Base-by-base conservation (phyloP, 192 early-diverging fungal genomes). In the Haplosporangium gracile region DNA sequence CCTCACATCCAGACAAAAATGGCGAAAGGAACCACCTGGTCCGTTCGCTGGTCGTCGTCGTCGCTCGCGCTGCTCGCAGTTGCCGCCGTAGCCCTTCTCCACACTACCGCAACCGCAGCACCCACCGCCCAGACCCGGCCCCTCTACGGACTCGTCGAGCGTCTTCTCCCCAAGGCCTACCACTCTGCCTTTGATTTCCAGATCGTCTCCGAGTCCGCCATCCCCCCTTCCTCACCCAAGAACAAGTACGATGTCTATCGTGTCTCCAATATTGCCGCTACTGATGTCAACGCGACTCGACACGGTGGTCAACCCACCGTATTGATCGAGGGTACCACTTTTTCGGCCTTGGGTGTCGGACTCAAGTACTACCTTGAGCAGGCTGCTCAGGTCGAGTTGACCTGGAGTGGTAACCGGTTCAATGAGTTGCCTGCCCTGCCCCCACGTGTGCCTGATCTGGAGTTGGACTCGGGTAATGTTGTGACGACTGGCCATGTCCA, bases 211-310 rank as follows among this genome's bases (percentile, higher is more conserved):
- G 60, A 65, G 60, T 68, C 78, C 0, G 70, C 80, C 8, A 76
- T 85, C 26, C 18, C 83, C 4, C 32, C 70, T 0, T 63, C 83
- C 4, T 77, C 74, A 1, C 40, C 78, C 2, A 70, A 80, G 16
- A 85, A 85, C 78, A 85, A 80, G 60, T 80, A 80, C 63, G 83
- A 85, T 40, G 83, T 85, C 29, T 85, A 70, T 75, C 78, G 83
- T 24, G 83, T 85, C 65, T 85, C 83, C 10, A 85, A 85, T 75
- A 73, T 72, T 60, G 55, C 49, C 18, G 24, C 26, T 4, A 18
- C 34, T 15, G 53, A 32, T 3, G 53, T 29, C 43, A 29, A 42
- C 22, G 22, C 72, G 2, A 51, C 43, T 6, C 29, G 26, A 34
- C 26, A 32, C 24, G 60, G 53, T 32, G 55, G 42, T 34, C 63